Evolutionary conservation across 1,284 basidiomycete species (phyloP), one percentile per base, ranked within the genome.

Genomic region (Leccinum proximum): DNA sequence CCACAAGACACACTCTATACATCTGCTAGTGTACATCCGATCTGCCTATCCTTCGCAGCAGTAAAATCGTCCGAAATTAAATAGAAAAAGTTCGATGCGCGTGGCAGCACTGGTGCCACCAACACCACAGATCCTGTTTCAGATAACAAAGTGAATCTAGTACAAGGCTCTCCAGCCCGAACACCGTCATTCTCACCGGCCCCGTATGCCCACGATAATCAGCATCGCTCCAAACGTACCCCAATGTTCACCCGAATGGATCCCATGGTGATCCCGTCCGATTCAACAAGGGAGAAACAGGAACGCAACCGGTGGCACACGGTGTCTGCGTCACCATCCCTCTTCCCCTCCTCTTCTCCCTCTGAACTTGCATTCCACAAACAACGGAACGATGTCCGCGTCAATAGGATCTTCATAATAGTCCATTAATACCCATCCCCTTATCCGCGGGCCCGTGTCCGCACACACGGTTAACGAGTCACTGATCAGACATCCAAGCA

Each of bases 321-420:
- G 7, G 4, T 7, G 26, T 45, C 26, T 33, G 30, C 18, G 10
- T 59, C 58, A 68, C 82, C 81, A 83, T 0, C 83, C 83, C 67
- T 84, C 83, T 67, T 84, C 79, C 0, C 81, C 81, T 5, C 50
- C 65, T 62, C 66, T 79, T 66, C 83, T 71, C 33, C 84, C 87
- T 63, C 81, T 78, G 73, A 85, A 92, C 71, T 93, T 93, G 70
- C 86, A 90, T 70, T 93, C 91, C 9, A 93, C 81, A 8, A 93
- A 75, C n/a, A 93, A 73, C 1, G 87, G 84, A 9, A 88, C 80
- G 50, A 93, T 67, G 4, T 77, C 80, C 35, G 79, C 61, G 68
- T 78, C 62, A 79, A 61, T 76, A 2, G 91, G 89, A 64, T 87
- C 80, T 14, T 79, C 77, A 68, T 83, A 91, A 70, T 85, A 93